Percentiles rank a stretch among this genome's conserved stretches.
Evolutionary conservation across 306 rosid species (phyloP).

Genomic region (Castanea crenata): DNA sequence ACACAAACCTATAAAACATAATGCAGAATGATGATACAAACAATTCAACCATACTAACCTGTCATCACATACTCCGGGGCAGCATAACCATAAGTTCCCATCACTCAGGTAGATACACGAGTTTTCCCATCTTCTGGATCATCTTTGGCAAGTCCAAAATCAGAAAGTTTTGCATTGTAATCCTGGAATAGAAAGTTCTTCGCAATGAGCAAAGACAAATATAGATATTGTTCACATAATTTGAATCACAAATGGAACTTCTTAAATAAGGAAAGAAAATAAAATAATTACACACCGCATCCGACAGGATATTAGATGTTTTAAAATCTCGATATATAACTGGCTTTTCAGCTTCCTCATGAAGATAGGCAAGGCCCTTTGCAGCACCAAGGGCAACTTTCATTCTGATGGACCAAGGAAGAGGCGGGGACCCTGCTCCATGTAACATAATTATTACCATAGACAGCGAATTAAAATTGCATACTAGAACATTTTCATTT

Average conservation of each 20-base stretch:
- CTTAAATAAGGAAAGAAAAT: neutral
- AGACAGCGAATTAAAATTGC: neutral
- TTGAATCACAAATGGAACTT: neutral
- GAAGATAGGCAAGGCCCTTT: constrained; percentile 66
- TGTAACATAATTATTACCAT: neutral
- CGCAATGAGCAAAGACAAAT: constrained; percentile 2
- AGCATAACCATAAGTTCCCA: constrained; percentile 66
- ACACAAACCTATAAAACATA: neutral
- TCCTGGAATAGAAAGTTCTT: constrained; percentile 36
- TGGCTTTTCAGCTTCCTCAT: constrained; percentile 52
- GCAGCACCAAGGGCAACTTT: constrained; percentile 63
- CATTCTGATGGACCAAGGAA: constrained; percentile 60
- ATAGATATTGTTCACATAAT: neutral
- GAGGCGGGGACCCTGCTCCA: constrained; percentile 25
- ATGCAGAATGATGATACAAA: neutral
- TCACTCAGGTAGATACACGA: constrained; percentile 55
- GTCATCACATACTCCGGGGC: constrained; percentile 67
- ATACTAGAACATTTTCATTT: neutral
- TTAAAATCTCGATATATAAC: constrained; percentile 65
- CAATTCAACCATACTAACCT: constrained; percentile 39
- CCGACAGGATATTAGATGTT: constrained; percentile 57
- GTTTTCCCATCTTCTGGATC: constrained; percentile 57
- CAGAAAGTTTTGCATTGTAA: constrained; percentile 64
- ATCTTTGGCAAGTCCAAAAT: constrained; percentile 65
- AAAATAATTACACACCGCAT: constrained; percentile 36